These are phyloP conservation scores for Trametes meyenii DNA, from an alignment of 768 basidiomycete genomes.

Conservation along the genomic window DNA sequence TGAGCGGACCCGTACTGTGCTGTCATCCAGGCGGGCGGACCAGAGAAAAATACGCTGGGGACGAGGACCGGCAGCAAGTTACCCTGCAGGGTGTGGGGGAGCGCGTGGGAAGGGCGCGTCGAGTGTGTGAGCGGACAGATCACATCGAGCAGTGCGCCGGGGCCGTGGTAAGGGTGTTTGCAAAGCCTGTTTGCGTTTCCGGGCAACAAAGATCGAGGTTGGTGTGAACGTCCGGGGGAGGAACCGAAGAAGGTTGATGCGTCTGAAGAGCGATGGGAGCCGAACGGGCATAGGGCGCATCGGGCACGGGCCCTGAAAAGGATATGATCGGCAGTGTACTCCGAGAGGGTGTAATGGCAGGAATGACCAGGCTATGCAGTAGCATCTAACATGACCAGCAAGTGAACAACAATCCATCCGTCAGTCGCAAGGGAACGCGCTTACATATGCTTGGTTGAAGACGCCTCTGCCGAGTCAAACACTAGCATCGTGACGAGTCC, in stretches of 20 bases:
- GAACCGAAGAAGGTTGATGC: background rate
- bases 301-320: background rate
- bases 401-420: too few relatives aligned
- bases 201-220: background rate
- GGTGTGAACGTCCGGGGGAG: background rate
- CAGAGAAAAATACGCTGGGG: conserved; percentile 8
- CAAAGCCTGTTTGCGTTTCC: conserved; percentile 2
- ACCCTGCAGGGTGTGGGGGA: background rate
- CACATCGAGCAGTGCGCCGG: background rate
- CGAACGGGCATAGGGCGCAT: background rate
- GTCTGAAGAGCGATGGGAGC: background rate
- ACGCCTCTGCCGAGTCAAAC: background rate
- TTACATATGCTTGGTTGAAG: too few relatives aligned
- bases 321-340: background rate
- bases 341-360: background rate
- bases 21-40: background rate
- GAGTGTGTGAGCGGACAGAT: conserved; percentile 4
- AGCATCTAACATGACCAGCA: background rate
- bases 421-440: background rate
- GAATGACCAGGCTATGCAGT: too few relatives aligned
- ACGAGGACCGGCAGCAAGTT: conserved; percentile 1
- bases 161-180: background rate
- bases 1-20: background rate
- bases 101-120: conserved; percentile 1
- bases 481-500: background rate